A percentile compares a stretch with the other conserved stretches of the same genome.
phyloP scores from a whole-genome alignment of 345 rosid genomes.

The Brassica nigra region DNA sequence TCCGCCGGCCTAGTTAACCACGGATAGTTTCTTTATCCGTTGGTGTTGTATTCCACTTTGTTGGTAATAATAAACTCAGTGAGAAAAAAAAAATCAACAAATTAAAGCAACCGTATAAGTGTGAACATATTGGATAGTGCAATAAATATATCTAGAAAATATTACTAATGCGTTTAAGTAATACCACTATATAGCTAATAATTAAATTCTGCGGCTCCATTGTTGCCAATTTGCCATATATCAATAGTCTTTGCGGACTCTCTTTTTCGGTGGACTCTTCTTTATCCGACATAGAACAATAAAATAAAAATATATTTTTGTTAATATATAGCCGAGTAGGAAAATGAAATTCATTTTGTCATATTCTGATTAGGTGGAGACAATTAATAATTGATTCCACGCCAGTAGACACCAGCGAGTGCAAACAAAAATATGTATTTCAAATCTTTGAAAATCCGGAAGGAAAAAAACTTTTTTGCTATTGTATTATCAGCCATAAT shows the following conservation, averaged over 20 bases:
- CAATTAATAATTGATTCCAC: not conserved
- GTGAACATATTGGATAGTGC: not conserved
- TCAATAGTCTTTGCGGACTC: not conserved
- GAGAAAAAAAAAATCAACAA: no score
- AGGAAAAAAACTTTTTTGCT: not conserved
- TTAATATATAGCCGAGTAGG: not conserved
- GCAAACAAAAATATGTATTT: not conserved
- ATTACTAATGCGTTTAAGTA: not conserved
- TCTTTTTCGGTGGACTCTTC: not conserved
- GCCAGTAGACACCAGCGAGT: slow-evolving; percentile 1
- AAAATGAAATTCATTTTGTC: not conserved
- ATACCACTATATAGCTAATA: not conserved
- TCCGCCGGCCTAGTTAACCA: no score
- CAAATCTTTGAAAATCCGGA: not conserved
- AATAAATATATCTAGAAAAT: no score
- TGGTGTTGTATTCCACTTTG: no score
- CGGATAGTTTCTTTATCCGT: no score
- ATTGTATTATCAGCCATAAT: not conserved
- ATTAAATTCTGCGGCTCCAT: not conserved
- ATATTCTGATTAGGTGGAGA: not conserved
- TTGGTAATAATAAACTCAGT: no score
- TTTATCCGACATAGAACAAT: not conserved
- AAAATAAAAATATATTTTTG: not conserved
- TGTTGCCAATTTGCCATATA: not conserved
- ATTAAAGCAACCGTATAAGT: not conserved